Evolutionary conservation across 352 stramenopile genomes (phyloP), one percentile per base, ranked within the genome.

Genomic region (Phytophthora idaei): DNA sequence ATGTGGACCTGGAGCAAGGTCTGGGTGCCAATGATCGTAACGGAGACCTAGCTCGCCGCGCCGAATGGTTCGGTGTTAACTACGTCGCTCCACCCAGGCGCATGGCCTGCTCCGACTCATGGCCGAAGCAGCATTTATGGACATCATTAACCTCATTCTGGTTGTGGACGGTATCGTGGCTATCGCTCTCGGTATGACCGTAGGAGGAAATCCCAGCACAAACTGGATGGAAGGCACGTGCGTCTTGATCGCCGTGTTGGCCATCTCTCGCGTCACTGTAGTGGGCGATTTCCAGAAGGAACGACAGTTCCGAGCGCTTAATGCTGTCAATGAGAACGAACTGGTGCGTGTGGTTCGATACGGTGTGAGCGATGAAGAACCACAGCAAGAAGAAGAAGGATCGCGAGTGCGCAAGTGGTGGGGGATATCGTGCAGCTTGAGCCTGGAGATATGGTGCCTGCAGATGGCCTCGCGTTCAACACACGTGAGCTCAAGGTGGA

Each of bases 201-300:
- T n/a, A n/a, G n/a, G n/a, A 25, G 61, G 67, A 9, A 53, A 78
- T 31, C 60, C 67, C 31, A 65, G 52, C 31, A 75, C 64, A 11
- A 64, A 73, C 56, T 96, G 87, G 82, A 89, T 96, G 48, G 85
- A 97, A 71, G 68, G 68, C 27, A 65, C 61, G 9, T 80, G 72
- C 31, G 70, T 98, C 57, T 67, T 98, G 5, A 53, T 85, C 28
- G 90, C 94, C 0, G 94, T 98, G n/a, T 59, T 88, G 8, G 90
- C 97, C 50, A 94, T 98, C 12, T 86, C 94, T 15, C 63, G 97
- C 10, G 88, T 98, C 41, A 90, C 89, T 7, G 89, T 87, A 10
- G 60, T 82, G 17, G 96, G 94, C 47, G 90, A 98, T 62, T 97
- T 95, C 68, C 85, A 89, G 64, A 96, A 97, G 76, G 87, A 97